A percentile compares a stretch with the other conserved stretches of the same genome.
Conservation (phyloP, 2,329 filamentous ascomycete species). For the Fonsecaea erecta region DNA sequence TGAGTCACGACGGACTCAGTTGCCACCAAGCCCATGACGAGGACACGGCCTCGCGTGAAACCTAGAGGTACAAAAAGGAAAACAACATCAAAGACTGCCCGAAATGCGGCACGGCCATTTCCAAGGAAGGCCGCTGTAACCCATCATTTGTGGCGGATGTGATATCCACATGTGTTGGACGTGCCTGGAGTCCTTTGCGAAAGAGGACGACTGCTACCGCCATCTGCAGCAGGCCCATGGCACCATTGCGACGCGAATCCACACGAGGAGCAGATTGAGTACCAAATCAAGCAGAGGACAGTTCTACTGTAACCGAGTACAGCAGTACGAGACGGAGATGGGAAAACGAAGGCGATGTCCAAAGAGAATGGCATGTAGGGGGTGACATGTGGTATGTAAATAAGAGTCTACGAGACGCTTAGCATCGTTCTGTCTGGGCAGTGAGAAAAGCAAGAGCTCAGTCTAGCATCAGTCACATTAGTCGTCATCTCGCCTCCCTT, state of each 20-base stretch:
- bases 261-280: neutral
- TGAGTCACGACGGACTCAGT: constrained; percentile 23
- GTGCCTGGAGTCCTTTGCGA: constrained; percentile 7
- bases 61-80: constrained; percentile 7
- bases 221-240: constrained; percentile 13
- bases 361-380: neutral
- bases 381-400: neutral
- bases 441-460: too few relatives aligned
- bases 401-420: too few relatives aligned
- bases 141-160: constrained; percentile 72
- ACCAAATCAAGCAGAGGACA: too few relatives aligned
- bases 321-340: too few relatives aligned
- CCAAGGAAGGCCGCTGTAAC: constrained; percentile 80
- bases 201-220: neutral
- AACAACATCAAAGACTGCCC: constrained; percentile 15
- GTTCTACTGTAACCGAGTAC: too few relatives aligned
- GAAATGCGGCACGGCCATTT: constrained; percentile 49
- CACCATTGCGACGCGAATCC: neutral
- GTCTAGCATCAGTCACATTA: too few relatives aligned
- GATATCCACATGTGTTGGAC: constrained; percentile 14
- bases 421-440: too few relatives aligned
- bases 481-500: too few relatives aligned
- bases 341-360: too few relatives aligned
- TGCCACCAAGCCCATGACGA: constrained; percentile 7
- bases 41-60: neutral